These are phyloP conservation scores for Vitrella brassicaformis DNA, from an alignment of 73 alveolate species.

Conservation along the genomic window DNA sequence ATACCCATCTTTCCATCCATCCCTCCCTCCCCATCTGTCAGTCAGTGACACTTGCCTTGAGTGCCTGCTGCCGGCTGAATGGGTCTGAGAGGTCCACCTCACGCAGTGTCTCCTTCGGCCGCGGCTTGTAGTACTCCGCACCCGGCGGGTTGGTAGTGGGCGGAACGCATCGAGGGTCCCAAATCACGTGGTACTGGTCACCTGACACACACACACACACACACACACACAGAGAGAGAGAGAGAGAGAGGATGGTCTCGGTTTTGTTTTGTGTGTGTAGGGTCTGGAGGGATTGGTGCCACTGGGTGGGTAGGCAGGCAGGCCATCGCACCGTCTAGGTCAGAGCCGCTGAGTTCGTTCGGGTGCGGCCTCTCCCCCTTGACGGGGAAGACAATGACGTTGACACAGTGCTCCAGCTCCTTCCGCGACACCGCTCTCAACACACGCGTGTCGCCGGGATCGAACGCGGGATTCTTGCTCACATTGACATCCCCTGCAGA, in stretches of 20 bases:
- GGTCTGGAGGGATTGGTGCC: constrained; percentile 10
- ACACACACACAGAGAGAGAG: too few species aligned
- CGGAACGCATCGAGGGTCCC: constrained; percentile 51
- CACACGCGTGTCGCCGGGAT: constrained; percentile 90
- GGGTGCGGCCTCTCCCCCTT: constrained; percentile 74
- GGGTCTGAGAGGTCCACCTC: too few species aligned
- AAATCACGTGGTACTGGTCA: constrained; percentile 60
- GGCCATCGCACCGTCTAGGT: constrained; percentile 56
- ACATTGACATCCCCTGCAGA: constrained; percentile 80
- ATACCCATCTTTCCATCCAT: too few species aligned
- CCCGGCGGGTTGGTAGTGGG: too few species aligned
- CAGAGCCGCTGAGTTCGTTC: constrained; percentile 76
- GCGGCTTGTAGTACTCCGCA: too few species aligned
- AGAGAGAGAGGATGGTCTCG: background rate
- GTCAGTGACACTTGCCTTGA: too few species aligned
- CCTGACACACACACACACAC: constrained; percentile 45
- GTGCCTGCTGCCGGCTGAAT: too few species aligned
- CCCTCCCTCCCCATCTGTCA: too few species aligned
- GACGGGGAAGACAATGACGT: constrained; percentile 73
- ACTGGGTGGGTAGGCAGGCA: constrained; percentile 46
- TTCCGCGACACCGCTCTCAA: constrained; percentile 62
- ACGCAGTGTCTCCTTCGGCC: too few species aligned
- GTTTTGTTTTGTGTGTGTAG: constrained; percentile 6
- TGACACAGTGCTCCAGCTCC: constrained; percentile 52
- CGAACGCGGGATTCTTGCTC: constrained; percentile 83